Evolutionary conservation across 495 filamentous ascomycete genomes (phyloP).

Genomic region (Talaromyces thailandensis): DNA sequence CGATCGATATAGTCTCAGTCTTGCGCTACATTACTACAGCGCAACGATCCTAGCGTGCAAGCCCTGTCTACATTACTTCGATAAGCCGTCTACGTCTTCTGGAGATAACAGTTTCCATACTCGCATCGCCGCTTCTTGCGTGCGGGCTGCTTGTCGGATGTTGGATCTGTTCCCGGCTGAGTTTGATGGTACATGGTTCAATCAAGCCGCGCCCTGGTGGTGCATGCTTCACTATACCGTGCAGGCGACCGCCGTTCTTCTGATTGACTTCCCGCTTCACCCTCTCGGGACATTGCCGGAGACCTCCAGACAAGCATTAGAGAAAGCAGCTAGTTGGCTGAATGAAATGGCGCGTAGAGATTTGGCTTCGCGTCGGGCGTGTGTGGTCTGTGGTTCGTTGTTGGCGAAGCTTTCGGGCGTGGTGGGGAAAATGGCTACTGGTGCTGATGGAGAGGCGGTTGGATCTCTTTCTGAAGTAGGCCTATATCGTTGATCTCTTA

Average conservation of each 20-base stretch:
- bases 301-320: conserved; percentile 25
- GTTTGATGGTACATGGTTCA: conserved; percentile 27
- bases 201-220: conserved; percentile 47
- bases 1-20: conserved; percentile 14
- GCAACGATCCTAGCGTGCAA: conserved; percentile 46
- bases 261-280: conserved; percentile 41
- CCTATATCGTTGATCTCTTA: neutral
- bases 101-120: conserved; percentile 40
- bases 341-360: conserved; percentile 29
- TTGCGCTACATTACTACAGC: conserved; percentile 45
- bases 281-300: conserved; percentile 25
- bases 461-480: neutral
- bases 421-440: conserved; percentile 3
- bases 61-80: conserved; percentile 39
- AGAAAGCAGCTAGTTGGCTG: conserved; percentile 36
- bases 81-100: conserved; percentile 16
- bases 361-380: conserved; percentile 35
- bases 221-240: conserved; percentile 48
- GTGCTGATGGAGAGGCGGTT: neutral
- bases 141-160: conserved; percentile 38
- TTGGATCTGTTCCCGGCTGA: conserved; percentile 36
- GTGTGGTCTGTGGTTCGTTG: conserved; percentile 22
- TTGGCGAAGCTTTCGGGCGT: conserved; percentile 25
- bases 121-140: conserved; percentile 35
- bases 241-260: conserved; percentile 43